Evolutionary conservation across 177 flowering plant genomes (phyloP).

Genomic region (Vitis hybrid): DNA sequence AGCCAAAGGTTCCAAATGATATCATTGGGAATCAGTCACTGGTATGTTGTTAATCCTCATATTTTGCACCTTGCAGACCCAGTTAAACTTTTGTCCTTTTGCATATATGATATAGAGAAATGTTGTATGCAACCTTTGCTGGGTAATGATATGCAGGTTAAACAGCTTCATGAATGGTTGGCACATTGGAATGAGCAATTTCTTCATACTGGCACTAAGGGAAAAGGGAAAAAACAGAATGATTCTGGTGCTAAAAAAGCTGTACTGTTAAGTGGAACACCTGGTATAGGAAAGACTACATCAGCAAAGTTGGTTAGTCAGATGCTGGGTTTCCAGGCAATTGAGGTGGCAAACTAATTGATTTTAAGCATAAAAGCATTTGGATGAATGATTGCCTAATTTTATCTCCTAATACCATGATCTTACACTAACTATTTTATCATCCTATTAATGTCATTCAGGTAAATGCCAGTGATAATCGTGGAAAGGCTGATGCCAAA

Average conservation of each 20-base stretch:
- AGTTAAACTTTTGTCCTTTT: neutral
- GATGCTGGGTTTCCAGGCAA: conserved; percentile 84
- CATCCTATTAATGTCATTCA: conserved; percentile 18
- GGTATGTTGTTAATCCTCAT: conserved; percentile 37
- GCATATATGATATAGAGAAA: neutral
- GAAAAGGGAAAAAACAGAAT: conserved; percentile 68
- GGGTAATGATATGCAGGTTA: conserved; percentile 50
- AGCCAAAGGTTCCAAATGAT: conserved; percentile 79
- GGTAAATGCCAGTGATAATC: conserved; percentile 99
- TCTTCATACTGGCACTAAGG: conserved; percentile 45
- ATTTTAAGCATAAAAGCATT: neutral
- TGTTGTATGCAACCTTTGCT: neutral
- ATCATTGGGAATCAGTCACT: conserved; percentile 84
- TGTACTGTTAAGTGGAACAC: conserved; percentile 81
- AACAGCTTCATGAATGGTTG: conserved; percentile 91
- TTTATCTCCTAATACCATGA: neutral
- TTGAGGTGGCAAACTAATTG: conserved; percentile 51
- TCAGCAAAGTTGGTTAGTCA: conserved; percentile 89
- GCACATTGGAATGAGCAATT: conserved; percentile 73
- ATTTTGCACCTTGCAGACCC: neutral
- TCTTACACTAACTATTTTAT: neutral
- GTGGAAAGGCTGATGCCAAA: conserved; percentile 91
- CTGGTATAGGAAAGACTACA: conserved; percentile 97
- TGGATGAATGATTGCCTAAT: neutral
- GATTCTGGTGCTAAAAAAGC: conserved; percentile 83